These are phyloP conservation scores for Paracamarosporium sp. DNA, from an alignment of 2,329 filamentous ascomycete genomes.

Conservation along the genomic window DNA sequence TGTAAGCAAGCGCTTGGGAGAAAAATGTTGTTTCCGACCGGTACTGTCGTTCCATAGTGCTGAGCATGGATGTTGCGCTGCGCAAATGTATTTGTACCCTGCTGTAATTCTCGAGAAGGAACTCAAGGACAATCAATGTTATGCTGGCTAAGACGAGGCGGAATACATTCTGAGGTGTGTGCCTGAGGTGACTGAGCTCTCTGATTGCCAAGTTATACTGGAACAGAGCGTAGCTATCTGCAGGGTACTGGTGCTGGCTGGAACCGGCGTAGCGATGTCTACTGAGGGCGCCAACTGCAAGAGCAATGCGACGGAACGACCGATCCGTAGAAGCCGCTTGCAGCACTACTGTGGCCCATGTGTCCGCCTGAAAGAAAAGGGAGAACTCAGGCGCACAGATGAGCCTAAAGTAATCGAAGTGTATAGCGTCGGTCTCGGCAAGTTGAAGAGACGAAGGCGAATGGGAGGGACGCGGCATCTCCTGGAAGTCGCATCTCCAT, in stretches of 20 bases:
- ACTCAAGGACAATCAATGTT: conserved; percentile 1
- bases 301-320: conserved; percentile 1
- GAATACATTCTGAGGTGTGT: not conserved
- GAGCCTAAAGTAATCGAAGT: conserved; percentile 4
- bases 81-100: conserved; percentile 1
- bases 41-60: not conserved
- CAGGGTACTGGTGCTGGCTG: not conserved
- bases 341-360: not conserved
- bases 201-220: conserved; percentile 5
- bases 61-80: not conserved
- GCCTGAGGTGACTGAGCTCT: not conserved
- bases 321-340: not conserved
- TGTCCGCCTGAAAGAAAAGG: not conserved
- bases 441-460: not conserved
- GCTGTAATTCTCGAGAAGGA: conserved; percentile 8
- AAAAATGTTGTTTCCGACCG: not conserved
- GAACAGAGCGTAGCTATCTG: not conserved
- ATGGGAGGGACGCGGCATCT: not conserved
- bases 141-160: conserved; percentile 1
- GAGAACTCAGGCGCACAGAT: conserved; percentile 7
- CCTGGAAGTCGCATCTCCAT: conserved; percentile 1
- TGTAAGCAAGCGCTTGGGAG: not conserved
- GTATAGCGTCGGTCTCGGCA: not conserved
- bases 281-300: conserved; percentile 4
- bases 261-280: not conserved